Evolutionary conservation across 1,284 basidiomycete species (phyloP), one percentile per base, ranked within the genome.

Genomic region (Schizopora paradoxa): DNA sequence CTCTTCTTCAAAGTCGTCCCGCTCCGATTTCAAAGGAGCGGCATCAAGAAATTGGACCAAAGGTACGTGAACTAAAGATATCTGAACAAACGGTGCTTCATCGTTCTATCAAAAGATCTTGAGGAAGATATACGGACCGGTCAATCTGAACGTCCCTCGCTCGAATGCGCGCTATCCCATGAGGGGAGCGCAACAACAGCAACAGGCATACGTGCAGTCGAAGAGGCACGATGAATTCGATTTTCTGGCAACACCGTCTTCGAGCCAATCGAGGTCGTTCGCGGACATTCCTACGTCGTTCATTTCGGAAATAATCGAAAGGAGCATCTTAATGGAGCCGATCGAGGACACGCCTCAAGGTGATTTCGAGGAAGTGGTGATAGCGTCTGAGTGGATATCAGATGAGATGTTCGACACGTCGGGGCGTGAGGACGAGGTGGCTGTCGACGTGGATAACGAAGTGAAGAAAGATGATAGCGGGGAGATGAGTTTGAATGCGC

Each of bases 1-100:
- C 67, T 51, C 67, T 62, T 8, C 59, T 79, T 2, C 54, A 59
- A 6, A 67, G 61, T 34, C 60, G 67, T 33, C 59, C 59, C 3
- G n/a, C n/a, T n/a, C n/a, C n/a, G n/a, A 76, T 80, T 52, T 64
- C 73, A 11, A 56, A 62, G 48, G 69, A 72, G 26, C 65, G 70
- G 44, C 81, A 82, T 54, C 62, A 62, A 13, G 58, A 55, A 36
- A 58, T 84, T 29, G 73, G 70, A 6, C 71, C 71, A 53, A 75
- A 72, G 76, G 82, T 82, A 59, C 47, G 70, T 58, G 25, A 41
- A 18, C 7, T 43, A n/a, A 26, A 2, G 31, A 27, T 29, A 13
- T 32, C 32, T 14, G 19, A 13, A 23, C 40, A 36, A 26, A 23
- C 23, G 21, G 37, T 11, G 25, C 19, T 25, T 23, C 40, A 14